phyloP scores from a whole-genome alignment of 371 early-diverging fungal species.

The Syncephalis fuscata region DNA sequence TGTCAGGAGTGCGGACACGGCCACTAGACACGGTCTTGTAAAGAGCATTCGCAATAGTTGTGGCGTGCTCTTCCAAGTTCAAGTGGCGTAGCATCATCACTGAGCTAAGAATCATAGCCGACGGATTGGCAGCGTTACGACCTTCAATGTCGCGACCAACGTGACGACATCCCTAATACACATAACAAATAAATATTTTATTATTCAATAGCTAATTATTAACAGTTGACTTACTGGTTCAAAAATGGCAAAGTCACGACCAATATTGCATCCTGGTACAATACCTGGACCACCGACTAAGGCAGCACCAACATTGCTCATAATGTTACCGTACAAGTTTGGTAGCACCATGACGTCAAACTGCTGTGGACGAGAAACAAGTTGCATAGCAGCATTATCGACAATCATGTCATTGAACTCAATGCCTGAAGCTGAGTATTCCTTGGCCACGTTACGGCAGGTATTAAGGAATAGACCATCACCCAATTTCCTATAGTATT shows the following conservation, averaged over 20 bases:
- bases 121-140: constrained; percentile 85
- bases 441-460: constrained; percentile 84
- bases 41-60: constrained; percentile 68
- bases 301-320: constrained; percentile 91
- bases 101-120: constrained; percentile 73
- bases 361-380: constrained; percentile 89
- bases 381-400: constrained; percentile 96
- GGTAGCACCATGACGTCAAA: constrained; percentile 97
- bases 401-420: constrained; percentile 95
- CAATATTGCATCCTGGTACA: constrained; percentile 91
- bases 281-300: constrained; percentile 90
- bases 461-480: constrained; percentile 94
- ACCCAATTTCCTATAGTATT: constrained; percentile 61
- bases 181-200: constrained; percentile 1
- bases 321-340: constrained; percentile 95
- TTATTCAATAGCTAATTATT: constrained; percentile 1
- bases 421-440: constrained; percentile 75
- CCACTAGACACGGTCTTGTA: constrained; percentile 46
- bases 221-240: constrained; percentile 52
- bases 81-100: constrained; percentile 89
- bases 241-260: constrained; percentile 88
- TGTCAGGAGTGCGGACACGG: constrained; percentile 50
- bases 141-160: constrained; percentile 86
- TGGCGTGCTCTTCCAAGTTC: constrained; percentile 67
- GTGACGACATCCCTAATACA: constrained; percentile 69